Conservation (phyloP, 2,329 filamentous ascomycete genomes). For the Plenodomus lindquistii region DNA sequence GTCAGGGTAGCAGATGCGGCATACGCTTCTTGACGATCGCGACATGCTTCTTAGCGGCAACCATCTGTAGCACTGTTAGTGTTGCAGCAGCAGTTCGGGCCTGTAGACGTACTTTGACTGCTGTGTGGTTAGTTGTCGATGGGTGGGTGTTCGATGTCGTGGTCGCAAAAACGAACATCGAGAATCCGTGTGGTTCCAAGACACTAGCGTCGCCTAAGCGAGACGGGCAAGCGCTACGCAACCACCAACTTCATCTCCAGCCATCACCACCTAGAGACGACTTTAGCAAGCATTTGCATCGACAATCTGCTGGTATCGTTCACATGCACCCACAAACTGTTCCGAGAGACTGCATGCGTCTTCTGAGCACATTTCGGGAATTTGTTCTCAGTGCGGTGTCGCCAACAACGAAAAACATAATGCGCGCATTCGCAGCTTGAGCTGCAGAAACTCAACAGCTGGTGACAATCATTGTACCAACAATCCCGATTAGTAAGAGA, state of each 20-base stretch:
- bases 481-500: no score
- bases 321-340: no score
- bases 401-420: no score
- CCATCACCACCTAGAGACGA: no score
- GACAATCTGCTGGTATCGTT: no score
- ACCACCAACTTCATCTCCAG: slow-evolving; percentile 2
- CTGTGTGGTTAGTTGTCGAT: slow-evolving; percentile 39
- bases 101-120: slow-evolving; percentile 43
- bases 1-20: slow-evolving; percentile 50
- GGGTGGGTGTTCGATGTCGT: slow-evolving; percentile 18
- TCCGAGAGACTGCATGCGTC: no score
- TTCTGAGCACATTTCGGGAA: no score
- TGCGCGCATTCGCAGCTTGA: no score
- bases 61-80: slow-evolving; percentile 68
- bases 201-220: slow-evolving; percentile 21
- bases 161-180: slow-evolving; percentile 12
- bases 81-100: slow-evolving; percentile 8
- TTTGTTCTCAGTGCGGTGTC: no score
- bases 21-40: slow-evolving; percentile 99
- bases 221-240: slow-evolving; percentile 30
- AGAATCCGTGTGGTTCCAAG: slow-evolving; percentile 14
- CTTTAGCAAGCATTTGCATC: no score
- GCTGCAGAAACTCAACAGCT: no score
- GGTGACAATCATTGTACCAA: no score
- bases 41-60: slow-evolving; percentile 98